These are phyloP conservation scores for Fonsecaea pugnacius DNA, from an alignment of 2,329 filamentous ascomycete species.

Conservation along the genomic window DNA sequence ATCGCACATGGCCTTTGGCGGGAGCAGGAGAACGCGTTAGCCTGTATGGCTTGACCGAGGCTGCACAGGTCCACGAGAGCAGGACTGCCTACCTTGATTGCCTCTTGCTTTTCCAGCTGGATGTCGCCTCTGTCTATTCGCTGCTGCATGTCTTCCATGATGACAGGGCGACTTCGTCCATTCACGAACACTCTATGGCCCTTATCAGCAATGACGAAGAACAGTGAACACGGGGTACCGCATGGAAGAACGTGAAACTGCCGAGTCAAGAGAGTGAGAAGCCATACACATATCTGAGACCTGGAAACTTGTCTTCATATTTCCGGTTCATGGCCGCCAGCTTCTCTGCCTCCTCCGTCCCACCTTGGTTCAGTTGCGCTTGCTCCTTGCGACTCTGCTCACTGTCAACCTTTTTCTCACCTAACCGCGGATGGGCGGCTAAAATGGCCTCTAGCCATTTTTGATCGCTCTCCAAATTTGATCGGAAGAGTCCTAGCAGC, in stretches of 20 bases:
- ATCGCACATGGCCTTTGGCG: slow-evolving; percentile 78
- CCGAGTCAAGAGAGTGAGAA: neutral
- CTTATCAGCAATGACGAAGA: slow-evolving; percentile 5
- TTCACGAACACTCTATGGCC: slow-evolving; percentile 76
- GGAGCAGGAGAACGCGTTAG: slow-evolving; percentile 8
- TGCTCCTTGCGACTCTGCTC: slow-evolving; percentile 81
- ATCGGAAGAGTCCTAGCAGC: slow-evolving; percentile 64
- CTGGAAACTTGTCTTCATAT: slow-evolving; percentile 81
- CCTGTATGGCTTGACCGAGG: neutral
- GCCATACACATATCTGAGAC: slow-evolving; percentile 75
- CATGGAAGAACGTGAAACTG: neutral
- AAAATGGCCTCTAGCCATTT: slow-evolving; percentile 72
- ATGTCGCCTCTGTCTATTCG: slow-evolving; percentile 73
- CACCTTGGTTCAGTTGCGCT: slow-evolving; percentile 67
- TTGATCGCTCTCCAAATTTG: slow-evolving; percentile 56
- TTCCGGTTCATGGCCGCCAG: slow-evolving; percentile 70
- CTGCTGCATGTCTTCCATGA: slow-evolving; percentile 80
- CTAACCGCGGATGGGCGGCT: slow-evolving; percentile 80
- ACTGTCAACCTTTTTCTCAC: slow-evolving; percentile 80
- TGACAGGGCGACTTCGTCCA: slow-evolving; percentile 70
- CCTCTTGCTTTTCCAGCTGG: slow-evolving; percentile 70
- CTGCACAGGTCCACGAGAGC: slow-evolving; percentile 1
- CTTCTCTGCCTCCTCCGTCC: slow-evolving; percentile 54
- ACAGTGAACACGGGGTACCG: neutral
- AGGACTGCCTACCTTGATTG: slow-evolving; percentile 66